Evolutionary conservation across 495 filamentous ascomycete genomes (phyloP), one percentile per base, ranked within the genome.

Genomic region (Hypoxylon perforatum): DNA sequence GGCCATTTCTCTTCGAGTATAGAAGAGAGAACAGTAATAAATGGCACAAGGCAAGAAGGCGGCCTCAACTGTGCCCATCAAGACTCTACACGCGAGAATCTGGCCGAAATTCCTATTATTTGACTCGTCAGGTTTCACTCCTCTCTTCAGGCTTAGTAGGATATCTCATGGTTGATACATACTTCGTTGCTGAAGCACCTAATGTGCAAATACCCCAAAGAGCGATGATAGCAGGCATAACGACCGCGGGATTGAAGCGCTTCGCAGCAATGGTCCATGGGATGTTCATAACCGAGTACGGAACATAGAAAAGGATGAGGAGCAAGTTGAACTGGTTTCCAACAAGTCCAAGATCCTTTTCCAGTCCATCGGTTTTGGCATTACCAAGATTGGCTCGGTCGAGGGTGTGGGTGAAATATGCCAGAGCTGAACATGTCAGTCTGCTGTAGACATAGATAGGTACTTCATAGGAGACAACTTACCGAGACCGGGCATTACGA

Each of bases 381-480:
- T 78, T 78, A 36, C 75, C 75, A 15, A 84, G 62, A 53, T 85
- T 84, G 50, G 79, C 81, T 60, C 79, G 57, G 11, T 66, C 62
- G 9, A 76, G 49, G 1, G 58, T 62, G 35, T 77, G 73, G 45
- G 73, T 75, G 35, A 75, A 65, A 63, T 75, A 75, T 56, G 73
- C 67, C 14, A 75, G 56, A n/a, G 68, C 56, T 50, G 4, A 35
- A 5, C 30, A 11, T 35, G 30, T 35, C 11, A 35, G 30, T 35
- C 30, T 11, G 30, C 30, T 35, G 30, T 11, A 4, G 11, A 35
- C 11, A 35, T 35, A 35, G 30, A 35, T 5, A 5, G 5, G 30
- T 4, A 5, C 30, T 35, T 35, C 30, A n/a, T n/a, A n/a, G n/a
- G n/a, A n/a, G n/a, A 15, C 18, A 15, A 44, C 63, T 66, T 56